A percentile compares a stretch with the other conserved stretches of the same genome.
These are phyloP conservation scores for Aspergillus intermedius DNA, from an alignment of 2,329 filamentous ascomycete species.

Conservation along the genomic window DNA sequence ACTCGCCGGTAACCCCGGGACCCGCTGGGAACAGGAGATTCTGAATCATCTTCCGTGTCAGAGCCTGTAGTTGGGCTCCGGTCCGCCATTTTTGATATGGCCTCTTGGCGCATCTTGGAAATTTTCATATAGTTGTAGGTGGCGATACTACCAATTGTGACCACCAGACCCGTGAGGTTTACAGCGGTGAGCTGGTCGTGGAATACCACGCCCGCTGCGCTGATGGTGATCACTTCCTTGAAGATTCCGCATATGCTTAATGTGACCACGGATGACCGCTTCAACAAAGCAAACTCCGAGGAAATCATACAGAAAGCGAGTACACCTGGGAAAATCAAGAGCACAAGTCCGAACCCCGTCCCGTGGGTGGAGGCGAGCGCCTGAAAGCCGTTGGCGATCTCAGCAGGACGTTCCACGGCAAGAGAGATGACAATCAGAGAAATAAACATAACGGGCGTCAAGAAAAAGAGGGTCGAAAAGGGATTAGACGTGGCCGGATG, in stretches of 20 bases:
- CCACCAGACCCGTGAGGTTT: conserved; percentile 79
- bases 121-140: conserved; percentile 96
- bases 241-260: conserved; percentile 96
- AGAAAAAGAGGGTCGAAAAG: conserved; percentile 93
- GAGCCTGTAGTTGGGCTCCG: conserved; percentile 20
- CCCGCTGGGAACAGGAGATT: conserved; percentile 15
- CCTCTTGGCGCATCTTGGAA: conserved; percentile 75
- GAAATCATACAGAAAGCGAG: conserved; percentile 96
- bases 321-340: conserved; percentile 81
- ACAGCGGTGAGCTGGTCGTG: conserved; percentile 79
- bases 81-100: conserved; percentile 41
- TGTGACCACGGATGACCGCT: conserved; percentile 92
- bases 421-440: conserved; percentile 74
- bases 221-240: conserved; percentile 96
- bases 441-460: conserved; percentile 95
- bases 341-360: conserved; percentile 55
- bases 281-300: conserved; percentile 88
- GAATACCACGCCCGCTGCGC: conserved; percentile 79
- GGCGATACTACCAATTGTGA: conserved; percentile 79
- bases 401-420: conserved; percentile 71
- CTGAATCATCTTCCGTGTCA: conserved; percentile 21
- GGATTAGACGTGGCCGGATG: conserved; percentile 95
- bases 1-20: conserved; percentile 22
- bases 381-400: conserved; percentile 60
- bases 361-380: conserved; percentile 64